Conservation (phyloP, 257 asterid genomes). For the Nicotiana tomentosiformis region DNA sequence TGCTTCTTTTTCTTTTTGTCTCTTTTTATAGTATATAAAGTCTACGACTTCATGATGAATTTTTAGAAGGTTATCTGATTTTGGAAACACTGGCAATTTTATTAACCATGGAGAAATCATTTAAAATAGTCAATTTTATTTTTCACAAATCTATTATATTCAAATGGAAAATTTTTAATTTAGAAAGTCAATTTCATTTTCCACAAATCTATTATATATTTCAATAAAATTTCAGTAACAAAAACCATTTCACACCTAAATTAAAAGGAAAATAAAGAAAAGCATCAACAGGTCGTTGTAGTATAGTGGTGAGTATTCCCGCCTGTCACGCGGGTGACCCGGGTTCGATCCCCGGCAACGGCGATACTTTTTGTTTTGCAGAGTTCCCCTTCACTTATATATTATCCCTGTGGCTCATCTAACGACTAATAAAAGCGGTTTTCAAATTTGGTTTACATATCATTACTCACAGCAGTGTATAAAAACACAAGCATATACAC, state of each 20-base stretch:
- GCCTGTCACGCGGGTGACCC: conserved; percentile 84
- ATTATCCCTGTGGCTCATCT: neutral
- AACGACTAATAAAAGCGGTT: neutral
- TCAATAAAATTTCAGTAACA: too few relatives aligned
- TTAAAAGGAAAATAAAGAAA: too few relatives aligned
- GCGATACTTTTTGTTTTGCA: conserved; percentile 18
- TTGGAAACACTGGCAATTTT: neutral
- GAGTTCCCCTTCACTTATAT: neutral
- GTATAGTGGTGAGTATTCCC: neutral
- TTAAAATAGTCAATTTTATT: too few relatives aligned
- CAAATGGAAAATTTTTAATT: too few relatives aligned
- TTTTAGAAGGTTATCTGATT: neutral
- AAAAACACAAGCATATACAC: too few relatives aligned
- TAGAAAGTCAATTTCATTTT: too few relatives aligned
- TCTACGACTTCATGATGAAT: neutral
- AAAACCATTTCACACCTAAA: too few relatives aligned
- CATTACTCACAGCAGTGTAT: neutral
- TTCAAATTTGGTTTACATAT: neutral
- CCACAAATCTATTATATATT: too few relatives aligned
- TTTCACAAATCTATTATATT: too few relatives aligned
- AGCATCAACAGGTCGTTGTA: neutral
- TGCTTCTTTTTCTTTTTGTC: neutral
- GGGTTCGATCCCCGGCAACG: conserved; percentile 99
- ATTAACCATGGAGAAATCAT: neutral
- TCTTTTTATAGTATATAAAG: neutral